These are phyloP conservation scores for Pseudocercospora fuligena DNA, from an alignment of 2,329 filamentous ascomycete species.

Conservation along the genomic window DNA sequence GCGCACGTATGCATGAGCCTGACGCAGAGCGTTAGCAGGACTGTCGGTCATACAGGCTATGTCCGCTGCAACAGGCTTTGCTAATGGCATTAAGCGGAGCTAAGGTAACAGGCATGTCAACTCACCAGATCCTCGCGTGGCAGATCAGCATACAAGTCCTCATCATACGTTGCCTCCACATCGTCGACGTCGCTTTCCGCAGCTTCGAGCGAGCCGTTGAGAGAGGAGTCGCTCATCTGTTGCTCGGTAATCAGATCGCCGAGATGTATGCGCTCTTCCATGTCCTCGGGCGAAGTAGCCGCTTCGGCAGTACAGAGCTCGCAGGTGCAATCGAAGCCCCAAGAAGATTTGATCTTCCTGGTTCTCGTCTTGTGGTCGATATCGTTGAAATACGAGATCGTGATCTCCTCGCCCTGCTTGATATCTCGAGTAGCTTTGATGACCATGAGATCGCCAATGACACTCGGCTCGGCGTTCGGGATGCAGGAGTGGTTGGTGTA, in stretches of 20 bases:
- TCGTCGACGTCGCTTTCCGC: not conserved
- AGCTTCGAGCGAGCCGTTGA: not conserved
- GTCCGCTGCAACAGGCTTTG: no score
- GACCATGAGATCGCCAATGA: conserved; percentile 61
- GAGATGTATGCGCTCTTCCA: conserved; percentile 1
- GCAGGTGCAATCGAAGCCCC: conserved; percentile 53
- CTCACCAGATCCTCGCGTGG: not conserved
- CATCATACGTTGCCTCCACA: conserved; percentile 7
- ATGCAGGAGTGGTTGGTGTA: conserved; percentile 60
- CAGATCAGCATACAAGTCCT: not conserved
- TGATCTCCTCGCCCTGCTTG: conserved; percentile 52
- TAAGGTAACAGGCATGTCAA: not conserved
- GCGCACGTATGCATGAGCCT: not conserved
- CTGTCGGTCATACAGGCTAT: not conserved
- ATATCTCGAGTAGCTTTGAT: conserved; percentile 55
- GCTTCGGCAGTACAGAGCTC: conserved; percentile 41
- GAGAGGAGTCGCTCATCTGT: not conserved
- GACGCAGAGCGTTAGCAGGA: not conserved
- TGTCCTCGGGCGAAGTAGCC: not conserved
- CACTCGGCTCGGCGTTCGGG: conserved; percentile 53
- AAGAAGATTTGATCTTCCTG: conserved; percentile 35
- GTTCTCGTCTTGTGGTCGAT: conserved; percentile 39
- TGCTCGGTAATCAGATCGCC: not conserved
- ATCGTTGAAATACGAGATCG: conserved; percentile 29
- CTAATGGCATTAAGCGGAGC: not conserved